Evolutionary conservation across 495 filamentous ascomycete species (phyloP).

Genomic region (Tuber borchii): DNA sequence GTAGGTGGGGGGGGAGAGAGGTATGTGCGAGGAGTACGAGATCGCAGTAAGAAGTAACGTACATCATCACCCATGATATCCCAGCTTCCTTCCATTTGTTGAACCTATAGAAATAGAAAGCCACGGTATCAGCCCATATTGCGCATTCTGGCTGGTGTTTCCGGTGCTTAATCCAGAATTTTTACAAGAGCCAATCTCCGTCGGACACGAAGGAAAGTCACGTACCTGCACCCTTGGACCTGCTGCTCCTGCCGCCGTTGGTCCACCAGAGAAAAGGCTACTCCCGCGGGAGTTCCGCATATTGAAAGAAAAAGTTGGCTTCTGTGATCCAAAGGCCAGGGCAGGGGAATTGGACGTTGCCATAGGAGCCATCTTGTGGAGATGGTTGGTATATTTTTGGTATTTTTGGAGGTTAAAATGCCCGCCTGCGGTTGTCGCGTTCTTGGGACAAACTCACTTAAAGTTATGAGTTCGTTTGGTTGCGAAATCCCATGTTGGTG

Average conservation of each 20-base stretch:
- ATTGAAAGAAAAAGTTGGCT: conserved; percentile 32
- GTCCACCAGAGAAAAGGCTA: conserved; percentile 28
- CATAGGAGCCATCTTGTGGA: conserved; percentile 36
- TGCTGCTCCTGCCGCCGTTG: conserved; percentile 24
- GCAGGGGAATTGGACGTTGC: conserved; percentile 12
- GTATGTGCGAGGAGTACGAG: conserved; percentile 14
- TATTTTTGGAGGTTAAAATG: neutral
- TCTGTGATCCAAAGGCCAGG: conserved; percentile 23
- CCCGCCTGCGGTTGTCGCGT: neutral
- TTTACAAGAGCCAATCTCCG: conserved; percentile 19
- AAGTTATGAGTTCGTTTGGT: conserved; percentile 7
- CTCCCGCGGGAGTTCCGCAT: conserved; percentile 26
- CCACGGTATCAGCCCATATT: conserved; percentile 28
- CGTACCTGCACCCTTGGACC: conserved; percentile 25
- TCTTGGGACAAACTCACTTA: conserved; percentile 14
- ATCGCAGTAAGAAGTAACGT: conserved; percentile 18
- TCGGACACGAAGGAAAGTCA: conserved; percentile 32
- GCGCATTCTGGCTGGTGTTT: conserved; percentile 30
- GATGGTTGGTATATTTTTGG: conserved; percentile 7
- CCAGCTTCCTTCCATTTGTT: conserved; percentile 39
- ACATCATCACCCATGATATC: conserved; percentile 41
- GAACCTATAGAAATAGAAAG: conserved; percentile 23
- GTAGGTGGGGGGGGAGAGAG: conserved; percentile 13
- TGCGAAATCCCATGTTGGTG: conserved; percentile 18
- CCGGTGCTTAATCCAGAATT: conserved; percentile 16